Percentiles rank a stretch among this genome's conserved stretches.
Evolutionary conservation across 2,329 filamentous ascomycete genomes (phyloP).

Genomic region (Fusarium pilosicola): DNA sequence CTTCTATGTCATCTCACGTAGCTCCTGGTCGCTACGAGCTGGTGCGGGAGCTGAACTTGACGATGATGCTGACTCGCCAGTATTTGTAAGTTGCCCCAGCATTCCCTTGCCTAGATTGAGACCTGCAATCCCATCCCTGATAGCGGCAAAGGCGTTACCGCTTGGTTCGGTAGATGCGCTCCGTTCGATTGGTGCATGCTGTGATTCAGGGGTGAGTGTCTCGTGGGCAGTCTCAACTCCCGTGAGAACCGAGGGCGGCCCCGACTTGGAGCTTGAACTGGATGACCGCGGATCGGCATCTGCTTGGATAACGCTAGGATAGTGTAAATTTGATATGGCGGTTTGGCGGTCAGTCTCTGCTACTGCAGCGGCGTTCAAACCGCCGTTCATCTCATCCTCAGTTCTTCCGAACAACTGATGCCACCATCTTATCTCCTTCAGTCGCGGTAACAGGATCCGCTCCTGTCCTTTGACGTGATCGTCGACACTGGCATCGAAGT

Average conservation of each 20-base stretch:
- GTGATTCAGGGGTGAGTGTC: constrained; percentile 56
- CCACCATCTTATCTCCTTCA: constrained; percentile 92
- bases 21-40: constrained; percentile 53
- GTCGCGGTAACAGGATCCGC: constrained; percentile 81
- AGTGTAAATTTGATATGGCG: constrained; percentile 50
- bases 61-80: constrained; percentile 37
- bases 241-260: constrained; percentile 64
- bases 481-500: constrained; percentile 79
- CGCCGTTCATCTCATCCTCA: constrained; percentile 92
- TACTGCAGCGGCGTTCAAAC: constrained; percentile 64
- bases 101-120: constrained; percentile 61
- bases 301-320: constrained; percentile 42
- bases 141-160: constrained; percentile 55
- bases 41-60: constrained; percentile 29
- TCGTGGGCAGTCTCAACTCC: constrained; percentile 68
- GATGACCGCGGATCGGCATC: constrained; percentile 44
- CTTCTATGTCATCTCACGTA: constrained; percentile 59
- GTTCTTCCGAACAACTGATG: constrained; percentile 84
- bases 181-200: constrained; percentile 52
- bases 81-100: constrained; percentile 48
- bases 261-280: constrained; percentile 49
- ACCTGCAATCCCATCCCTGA: constrained; percentile 60
- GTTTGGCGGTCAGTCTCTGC: constrained; percentile 56
- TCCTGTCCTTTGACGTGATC: constrained; percentile 84
- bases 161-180: constrained; percentile 57